These are phyloP conservation scores for Elsinoe necatrix DNA, from an alignment of 2,329 filamentous ascomycete genomes.

Conservation along the genomic window DNA sequence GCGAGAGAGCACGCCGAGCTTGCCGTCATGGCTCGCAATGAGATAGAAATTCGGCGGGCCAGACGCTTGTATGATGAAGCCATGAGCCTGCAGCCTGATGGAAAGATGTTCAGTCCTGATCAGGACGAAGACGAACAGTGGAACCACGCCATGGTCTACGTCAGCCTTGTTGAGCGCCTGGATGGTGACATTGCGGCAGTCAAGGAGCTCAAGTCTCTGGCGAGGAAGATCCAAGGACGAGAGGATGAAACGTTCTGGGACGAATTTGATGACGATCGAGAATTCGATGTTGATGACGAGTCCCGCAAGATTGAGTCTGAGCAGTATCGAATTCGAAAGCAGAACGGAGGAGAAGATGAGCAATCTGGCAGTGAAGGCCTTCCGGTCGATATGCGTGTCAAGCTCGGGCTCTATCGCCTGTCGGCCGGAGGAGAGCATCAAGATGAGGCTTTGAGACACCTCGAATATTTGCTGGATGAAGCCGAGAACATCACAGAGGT, in stretches of 20 bases:
- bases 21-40: slow-evolving; percentile 29
- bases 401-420: slow-evolving; percentile 75
- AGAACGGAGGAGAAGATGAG: slow-evolving; percentile 19
- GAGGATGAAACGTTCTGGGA: slow-evolving; percentile 72
- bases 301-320: slow-evolving; percentile 55
- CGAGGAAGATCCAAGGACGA: slow-evolving; percentile 76
- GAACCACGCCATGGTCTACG: slow-evolving; percentile 78
- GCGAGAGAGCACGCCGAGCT: slow-evolving; percentile 50
- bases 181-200: slow-evolving; percentile 59
- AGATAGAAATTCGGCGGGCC: slow-evolving; percentile 23
- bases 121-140: slow-evolving; percentile 49
- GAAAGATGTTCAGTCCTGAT: slow-evolving; percentile 16
- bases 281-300: slow-evolving; percentile 71
- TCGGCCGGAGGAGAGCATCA: slow-evolving; percentile 47
- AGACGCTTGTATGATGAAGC: slow-evolving; percentile 42
- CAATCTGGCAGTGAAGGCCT: slow-evolving; percentile 61
- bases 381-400: slow-evolving; percentile 73
- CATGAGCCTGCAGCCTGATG: slow-evolving; percentile 40
- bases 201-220: slow-evolving; percentile 58
- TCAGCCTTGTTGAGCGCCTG: slow-evolving; percentile 65
- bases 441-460: slow-evolving; percentile 55
- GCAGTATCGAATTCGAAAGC: slow-evolving; percentile 48
- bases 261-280: slow-evolving; percentile 56
- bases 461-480: slow-evolving; percentile 56
- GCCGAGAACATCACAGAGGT: slow-evolving; percentile 57